phyloP scores from a whole-genome alignment of 768 basidiomycete genomes.

The Naganishia onofrii region DNA sequence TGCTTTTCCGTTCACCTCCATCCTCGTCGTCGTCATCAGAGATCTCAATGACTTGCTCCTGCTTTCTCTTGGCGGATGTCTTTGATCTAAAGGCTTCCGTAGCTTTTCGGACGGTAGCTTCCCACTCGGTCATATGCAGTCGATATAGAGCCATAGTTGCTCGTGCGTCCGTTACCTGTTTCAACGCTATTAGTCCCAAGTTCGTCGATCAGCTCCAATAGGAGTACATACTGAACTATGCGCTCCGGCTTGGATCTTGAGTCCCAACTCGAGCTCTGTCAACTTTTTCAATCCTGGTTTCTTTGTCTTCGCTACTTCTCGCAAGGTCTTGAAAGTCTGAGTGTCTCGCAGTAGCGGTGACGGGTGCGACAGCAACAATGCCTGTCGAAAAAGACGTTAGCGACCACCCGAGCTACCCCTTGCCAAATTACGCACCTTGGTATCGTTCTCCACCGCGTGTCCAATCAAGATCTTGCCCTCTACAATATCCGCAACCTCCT shows the following conservation, averaged over 20 bases:
- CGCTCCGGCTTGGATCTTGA: constrained; percentile 81
- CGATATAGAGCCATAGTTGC: constrained; percentile 94
- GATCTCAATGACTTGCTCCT: not conserved
- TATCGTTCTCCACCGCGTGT: constrained; percentile 86
- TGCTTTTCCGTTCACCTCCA: constrained; percentile 11
- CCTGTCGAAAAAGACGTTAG: constrained; percentile 38
- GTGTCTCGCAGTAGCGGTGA: constrained; percentile 53
- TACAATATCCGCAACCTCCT: constrained; percentile 69
- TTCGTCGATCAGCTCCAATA: not conserved
- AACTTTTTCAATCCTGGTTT: constrained; percentile 75
- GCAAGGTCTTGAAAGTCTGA: constrained; percentile 51
- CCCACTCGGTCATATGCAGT: constrained; percentile 78
- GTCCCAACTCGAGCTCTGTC: constrained; percentile 71
- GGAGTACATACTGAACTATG: constrained; percentile 73
- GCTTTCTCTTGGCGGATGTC: constrained; percentile 17
- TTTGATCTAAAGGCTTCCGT: constrained; percentile 45
- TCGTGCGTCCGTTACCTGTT: constrained; percentile 82
- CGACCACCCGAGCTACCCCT: not conserved
- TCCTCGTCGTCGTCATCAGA: constrained; percentile 13
- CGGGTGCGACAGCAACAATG: constrained; percentile 54
- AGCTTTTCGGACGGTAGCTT: constrained; percentile 56
- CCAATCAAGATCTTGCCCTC: constrained; percentile 79
- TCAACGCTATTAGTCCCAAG: not conserved
- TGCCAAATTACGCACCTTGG: constrained; percentile 62
- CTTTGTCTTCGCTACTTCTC: constrained; percentile 63